A percentile compares a stretch with the other conserved stretches of the same genome.
Evolutionary conservation across 345 rosid genomes (phyloP).

Genomic region (Salix dunnii): DNA sequence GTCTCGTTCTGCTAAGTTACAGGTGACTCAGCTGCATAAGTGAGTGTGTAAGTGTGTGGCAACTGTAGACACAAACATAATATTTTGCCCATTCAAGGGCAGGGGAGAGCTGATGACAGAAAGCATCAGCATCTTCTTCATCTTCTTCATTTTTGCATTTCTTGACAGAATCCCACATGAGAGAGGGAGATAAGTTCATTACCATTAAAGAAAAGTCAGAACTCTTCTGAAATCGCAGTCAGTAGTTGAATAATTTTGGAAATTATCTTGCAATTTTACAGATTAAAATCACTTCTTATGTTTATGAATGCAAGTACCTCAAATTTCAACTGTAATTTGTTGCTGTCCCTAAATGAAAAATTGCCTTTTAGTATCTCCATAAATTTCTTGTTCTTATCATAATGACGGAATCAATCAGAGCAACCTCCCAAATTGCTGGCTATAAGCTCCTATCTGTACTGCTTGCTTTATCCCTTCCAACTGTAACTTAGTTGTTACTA

Average conservation of each 20-base stretch:
- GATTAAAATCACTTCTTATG: neutral
- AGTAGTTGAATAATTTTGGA: neutral
- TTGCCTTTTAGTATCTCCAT: neutral
- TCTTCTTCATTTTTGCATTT: neutral
- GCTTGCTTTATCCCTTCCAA: neutral
- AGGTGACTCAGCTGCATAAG: constrained; percentile 49
- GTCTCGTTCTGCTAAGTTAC: constrained; percentile 84
- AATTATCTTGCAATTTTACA: neutral
- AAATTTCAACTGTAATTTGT: neutral
- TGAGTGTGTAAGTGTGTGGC: neutral
- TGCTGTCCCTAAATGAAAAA: neutral
- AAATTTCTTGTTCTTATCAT: neutral
- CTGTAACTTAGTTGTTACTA: neutral
- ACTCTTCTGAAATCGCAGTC: neutral
- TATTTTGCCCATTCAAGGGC: neutral
- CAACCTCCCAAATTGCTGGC: neutral
- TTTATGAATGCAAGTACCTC: neutral
- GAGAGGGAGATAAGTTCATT: neutral
- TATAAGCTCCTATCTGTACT: neutral
- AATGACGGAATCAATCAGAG: neutral
- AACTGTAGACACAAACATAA: neutral
- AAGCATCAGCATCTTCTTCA: neutral
- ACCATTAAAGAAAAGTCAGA: neutral
- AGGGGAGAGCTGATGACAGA: neutral
- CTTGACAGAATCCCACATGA: neutral